These are phyloP conservation scores for Phialocephala subalpina DNA, from an alignment of 2,329 filamentous ascomycete species.

Conservation along the genomic window DNA sequence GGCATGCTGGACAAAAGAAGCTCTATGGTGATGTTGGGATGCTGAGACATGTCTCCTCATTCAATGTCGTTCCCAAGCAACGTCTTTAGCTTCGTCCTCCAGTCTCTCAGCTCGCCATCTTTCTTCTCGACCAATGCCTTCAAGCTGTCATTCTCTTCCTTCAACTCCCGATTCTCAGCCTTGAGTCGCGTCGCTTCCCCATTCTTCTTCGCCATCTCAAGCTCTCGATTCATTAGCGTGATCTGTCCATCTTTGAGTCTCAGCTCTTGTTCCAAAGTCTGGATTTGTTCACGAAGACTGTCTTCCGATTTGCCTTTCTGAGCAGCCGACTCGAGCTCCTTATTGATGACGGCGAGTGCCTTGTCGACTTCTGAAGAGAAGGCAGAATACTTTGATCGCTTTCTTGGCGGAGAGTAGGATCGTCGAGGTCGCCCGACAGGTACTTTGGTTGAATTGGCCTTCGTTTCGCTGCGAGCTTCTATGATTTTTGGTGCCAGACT, in stretches of 20 bases:
- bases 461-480: background rate
- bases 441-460: background rate
- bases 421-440: constrained; percentile 5
- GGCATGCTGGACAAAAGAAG: no score
- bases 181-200: constrained; percentile 9
- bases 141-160: constrained; percentile 21
- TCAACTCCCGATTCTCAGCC: constrained; percentile 22
- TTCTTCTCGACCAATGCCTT: constrained; percentile 26
- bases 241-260: constrained; percentile 33
- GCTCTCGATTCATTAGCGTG: constrained; percentile 17
- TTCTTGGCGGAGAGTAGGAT: constrained; percentile 29
- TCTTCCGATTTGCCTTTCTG: constrained; percentile 25
- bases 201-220: constrained; percentile 24
- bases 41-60: background rate
- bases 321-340: constrained; percentile 31
- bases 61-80: constrained; percentile 42
- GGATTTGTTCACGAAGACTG: constrained; percentile 22
- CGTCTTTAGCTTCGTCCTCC: constrained; percentile 27
- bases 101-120: constrained; percentile 32
- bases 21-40: background rate
- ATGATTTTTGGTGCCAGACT: background rate
- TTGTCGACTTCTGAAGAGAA: constrained; percentile 34
- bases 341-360: constrained; percentile 33
- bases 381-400: constrained; percentile 34
- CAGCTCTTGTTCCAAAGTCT: constrained; percentile 34